A percentile compares a stretch with the other conserved stretches of the same genome.
Evolutionary conservation across 2,329 filamentous ascomycete species (phyloP).

Genomic region (Boeremia lycopersici): DNA sequence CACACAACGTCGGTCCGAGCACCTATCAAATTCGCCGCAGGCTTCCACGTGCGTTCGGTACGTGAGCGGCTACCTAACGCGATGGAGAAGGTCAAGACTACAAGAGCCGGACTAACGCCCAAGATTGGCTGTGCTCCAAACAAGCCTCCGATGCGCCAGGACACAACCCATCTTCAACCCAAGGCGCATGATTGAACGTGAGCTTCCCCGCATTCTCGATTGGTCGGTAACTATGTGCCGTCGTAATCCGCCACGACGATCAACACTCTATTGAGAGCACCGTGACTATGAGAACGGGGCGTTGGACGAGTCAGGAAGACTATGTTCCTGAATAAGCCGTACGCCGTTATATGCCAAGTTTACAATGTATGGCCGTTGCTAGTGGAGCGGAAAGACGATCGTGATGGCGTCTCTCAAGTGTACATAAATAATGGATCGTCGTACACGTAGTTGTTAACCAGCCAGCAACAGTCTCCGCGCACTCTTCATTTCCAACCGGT

Average conservation of each 20-base stretch:
- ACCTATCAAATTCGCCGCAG: constrained; percentile 5
- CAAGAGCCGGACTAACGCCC: constrained; percentile 16
- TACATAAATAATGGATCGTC: constrained; percentile 3
- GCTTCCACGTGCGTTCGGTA: constrained; percentile 17
- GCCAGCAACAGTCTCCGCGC: neutral
- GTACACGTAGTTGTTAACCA: neutral
- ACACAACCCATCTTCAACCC: constrained; percentile 7
- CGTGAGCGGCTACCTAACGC: constrained; percentile 21
- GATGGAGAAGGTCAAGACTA: constrained; percentile 31
- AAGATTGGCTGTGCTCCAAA: constrained; percentile 14
- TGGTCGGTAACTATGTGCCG: neutral
- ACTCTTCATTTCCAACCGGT: neutral
- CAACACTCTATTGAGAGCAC: constrained; percentile 2
- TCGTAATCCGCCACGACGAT: constrained; percentile 4
- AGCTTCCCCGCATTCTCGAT: constrained; percentile 15
- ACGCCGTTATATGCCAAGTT: constrained; percentile 17
- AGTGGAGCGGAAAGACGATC: neutral
- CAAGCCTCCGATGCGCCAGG: constrained; percentile 20
- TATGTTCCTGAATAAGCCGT: constrained; percentile 11
- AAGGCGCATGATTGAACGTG: constrained; percentile 14
- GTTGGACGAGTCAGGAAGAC: constrained; percentile 7
- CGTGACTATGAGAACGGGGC: constrained; percentile 3
- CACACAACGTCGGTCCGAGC: neutral
- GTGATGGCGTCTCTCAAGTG: neutral
- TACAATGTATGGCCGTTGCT: neutral